A percentile compares a stretch with the other conserved stretches of the same genome.
Evolutionary conservation across 208 protist species (phyloP).

Genomic region (Leishmania arabica): DNA sequence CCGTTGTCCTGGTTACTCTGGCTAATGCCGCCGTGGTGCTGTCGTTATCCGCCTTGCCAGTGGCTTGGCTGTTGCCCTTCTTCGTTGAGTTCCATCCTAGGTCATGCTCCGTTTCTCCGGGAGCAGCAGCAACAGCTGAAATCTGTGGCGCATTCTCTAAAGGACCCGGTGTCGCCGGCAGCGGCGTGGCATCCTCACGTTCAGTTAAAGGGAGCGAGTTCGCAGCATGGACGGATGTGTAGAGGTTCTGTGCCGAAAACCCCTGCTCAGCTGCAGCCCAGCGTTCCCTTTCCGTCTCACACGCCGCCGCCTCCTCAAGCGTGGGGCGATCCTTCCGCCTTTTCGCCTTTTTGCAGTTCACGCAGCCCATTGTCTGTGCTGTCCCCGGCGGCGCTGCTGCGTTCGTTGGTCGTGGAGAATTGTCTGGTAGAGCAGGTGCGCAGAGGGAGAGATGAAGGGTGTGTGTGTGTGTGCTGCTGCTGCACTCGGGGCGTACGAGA

Average conservation of each 20-base stretch:
- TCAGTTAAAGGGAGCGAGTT: neutral
- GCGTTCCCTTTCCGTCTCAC: constrained; percentile 12
- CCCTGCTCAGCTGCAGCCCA: constrained; percentile 9
- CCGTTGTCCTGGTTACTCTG: neutral
- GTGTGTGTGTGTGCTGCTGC: neutral
- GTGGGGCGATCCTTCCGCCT: neutral
- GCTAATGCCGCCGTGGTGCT: neutral
- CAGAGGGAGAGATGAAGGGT: neutral
- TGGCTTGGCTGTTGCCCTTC: neutral
- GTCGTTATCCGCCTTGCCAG: neutral
- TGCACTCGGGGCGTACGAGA: neutral
- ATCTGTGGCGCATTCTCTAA: neutral
- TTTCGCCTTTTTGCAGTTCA: constrained; percentile 16
- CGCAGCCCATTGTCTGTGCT: constrained; percentile 22
- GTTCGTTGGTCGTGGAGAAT: neutral
- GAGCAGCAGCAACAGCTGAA: neutral
- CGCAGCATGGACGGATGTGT: neutral
- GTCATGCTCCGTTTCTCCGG: neutral
- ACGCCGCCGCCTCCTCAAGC: constrained; percentile 13
- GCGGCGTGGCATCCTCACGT: neutral
- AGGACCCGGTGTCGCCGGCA: too few relatives aligned
- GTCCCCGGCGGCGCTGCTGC: neutral
- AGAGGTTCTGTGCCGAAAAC: neutral
- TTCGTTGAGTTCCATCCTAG: neutral
- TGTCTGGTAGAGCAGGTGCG: neutral